A percentile compares a stretch with the other conserved stretches of the same genome.
Evolutionary conservation across 2,329 filamentous ascomycete species (phyloP).

Genomic region (Colletotrichum phormii): DNA sequence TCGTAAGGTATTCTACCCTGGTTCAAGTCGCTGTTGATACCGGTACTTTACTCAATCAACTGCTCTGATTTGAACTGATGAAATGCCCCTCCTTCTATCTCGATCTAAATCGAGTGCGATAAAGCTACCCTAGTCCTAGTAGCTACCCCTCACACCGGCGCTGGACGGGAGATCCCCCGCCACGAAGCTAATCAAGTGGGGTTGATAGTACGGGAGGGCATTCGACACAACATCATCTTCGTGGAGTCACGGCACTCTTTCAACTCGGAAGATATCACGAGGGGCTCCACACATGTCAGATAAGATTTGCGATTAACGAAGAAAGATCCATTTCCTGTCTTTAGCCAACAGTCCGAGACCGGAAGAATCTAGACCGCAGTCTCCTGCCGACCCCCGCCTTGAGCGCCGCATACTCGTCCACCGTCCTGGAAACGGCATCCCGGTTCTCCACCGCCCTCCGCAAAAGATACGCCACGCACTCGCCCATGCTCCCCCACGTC

Average conservation of each 20-base stretch:
- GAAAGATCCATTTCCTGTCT: neutral
- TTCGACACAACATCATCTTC: neutral
- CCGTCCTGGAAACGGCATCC: slow-evolving; percentile 48
- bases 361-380: slow-evolving; percentile 40
- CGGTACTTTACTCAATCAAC: too few relatives aligned
- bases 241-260: neutral
- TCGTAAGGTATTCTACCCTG: too few relatives aligned
- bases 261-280: neutral
- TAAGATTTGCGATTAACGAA: slow-evolving; percentile 19
- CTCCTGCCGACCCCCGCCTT: slow-evolving; percentile 45
- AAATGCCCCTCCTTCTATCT: too few relatives aligned
- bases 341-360: slow-evolving; percentile 11
- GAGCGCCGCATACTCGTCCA: slow-evolving; percentile 45
- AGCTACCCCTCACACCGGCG: slow-evolving; percentile 23
- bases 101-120: neutral
- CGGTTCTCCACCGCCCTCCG: slow-evolving; percentile 44
- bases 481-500: slow-evolving; percentile 44
- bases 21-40: too few relatives aligned
- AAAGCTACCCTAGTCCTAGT: neutral
- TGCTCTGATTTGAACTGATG: too few relatives aligned
- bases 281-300: neutral
- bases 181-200: neutral
- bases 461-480: slow-evolving; percentile 43
- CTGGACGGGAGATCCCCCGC: slow-evolving; percentile 21
- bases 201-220: slow-evolving; percentile 1